Evolutionary conservation across 306 rosid species (phyloP).

Genomic region (Begonia peltatifolia): DNA sequence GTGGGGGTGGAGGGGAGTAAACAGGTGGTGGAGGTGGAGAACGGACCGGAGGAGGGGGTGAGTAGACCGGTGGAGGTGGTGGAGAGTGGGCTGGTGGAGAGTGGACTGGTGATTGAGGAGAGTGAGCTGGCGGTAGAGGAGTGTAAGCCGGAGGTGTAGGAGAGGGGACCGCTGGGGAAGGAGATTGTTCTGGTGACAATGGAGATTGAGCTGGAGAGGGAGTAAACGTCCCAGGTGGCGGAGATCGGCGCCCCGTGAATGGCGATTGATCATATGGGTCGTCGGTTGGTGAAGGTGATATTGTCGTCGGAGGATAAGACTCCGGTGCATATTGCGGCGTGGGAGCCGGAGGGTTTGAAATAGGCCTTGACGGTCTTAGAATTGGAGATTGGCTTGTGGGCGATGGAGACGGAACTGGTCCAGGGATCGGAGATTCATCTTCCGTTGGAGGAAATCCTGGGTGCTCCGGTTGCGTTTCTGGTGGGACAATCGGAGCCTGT

Average conservation of each 20-base stretch:
- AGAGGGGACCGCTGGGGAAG: neutral
- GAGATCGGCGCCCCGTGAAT: neutral
- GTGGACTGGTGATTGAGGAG: no score
- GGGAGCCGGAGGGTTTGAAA: neutral
- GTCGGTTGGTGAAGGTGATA: neutral
- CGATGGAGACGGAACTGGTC: neutral
- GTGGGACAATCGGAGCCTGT: conserved; percentile 4
- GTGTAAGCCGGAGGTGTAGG: neutral
- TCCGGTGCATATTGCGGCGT: neutral
- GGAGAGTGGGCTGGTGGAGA: no score
- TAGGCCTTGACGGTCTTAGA: neutral
- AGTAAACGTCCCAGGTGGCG: neutral
- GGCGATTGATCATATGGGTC: neutral
- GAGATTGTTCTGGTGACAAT: neutral
- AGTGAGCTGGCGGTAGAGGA: no score
- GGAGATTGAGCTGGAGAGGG: neutral
- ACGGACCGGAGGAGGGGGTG: neutral
- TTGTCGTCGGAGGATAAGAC: neutral
- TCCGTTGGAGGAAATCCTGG: conserved; percentile 5
- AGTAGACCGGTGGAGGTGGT: no score
- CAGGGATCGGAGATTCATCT: conserved; percentile 4
- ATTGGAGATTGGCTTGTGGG: neutral
- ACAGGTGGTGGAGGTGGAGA: neutral
- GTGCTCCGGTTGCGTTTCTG: conserved; percentile 2
- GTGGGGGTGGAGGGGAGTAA: conserved; percentile 5